Base-by-base conservation (phyloP, 345 rosid genomes). In the Mercurialis annua region DNA sequence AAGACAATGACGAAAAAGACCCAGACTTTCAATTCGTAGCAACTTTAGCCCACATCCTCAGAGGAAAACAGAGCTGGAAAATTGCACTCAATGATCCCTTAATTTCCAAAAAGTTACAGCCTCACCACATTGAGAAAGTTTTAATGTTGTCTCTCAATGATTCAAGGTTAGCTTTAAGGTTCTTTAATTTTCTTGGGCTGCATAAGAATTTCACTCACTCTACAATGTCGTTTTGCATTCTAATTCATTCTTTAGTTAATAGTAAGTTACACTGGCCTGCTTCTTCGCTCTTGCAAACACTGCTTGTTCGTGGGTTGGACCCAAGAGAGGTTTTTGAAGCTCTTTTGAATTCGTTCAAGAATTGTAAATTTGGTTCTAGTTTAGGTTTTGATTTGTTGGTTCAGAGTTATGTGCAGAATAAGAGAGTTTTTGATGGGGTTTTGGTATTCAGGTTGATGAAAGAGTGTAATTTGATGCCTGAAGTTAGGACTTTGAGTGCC, bases 181-280 rank as follows among this genome's bases (percentile, higher is more conserved):
- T 91, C 77, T 94, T 94, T 79, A 91, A 94, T 72, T 94, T 89
- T 76, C 78, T 94, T 10, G 99, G 99, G 21, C 68, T 94, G 79
- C 99, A 94, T 76, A 76, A 67, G 50, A 77, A 75, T 64, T 86
- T 89, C 74, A 59, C 76, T 75, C 99, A 93, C 64, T 87, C 99
- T 0, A 57, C 85, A 14, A 60, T 78, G 61, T 87, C 99, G 51
- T 91, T 87, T 75, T 94, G 97, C 68, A 81, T 89, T 21, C 77
- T 94, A 67, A 78, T 94, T 44, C 97, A 89, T 26, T 81, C 90
- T 44, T 70, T 94, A 57, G 90, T 80, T 29, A 76, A 78, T 62
- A 71, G 64, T 57, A 73, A 77, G 62, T 78, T 81, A 63, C 84
- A 76, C 49, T 94, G 99, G 96, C 96, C 99, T 31, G 99, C 99